Conservation (phyloP, 2,329 filamentous ascomycete genomes). For the Scedosporium minutisporum region DNA sequence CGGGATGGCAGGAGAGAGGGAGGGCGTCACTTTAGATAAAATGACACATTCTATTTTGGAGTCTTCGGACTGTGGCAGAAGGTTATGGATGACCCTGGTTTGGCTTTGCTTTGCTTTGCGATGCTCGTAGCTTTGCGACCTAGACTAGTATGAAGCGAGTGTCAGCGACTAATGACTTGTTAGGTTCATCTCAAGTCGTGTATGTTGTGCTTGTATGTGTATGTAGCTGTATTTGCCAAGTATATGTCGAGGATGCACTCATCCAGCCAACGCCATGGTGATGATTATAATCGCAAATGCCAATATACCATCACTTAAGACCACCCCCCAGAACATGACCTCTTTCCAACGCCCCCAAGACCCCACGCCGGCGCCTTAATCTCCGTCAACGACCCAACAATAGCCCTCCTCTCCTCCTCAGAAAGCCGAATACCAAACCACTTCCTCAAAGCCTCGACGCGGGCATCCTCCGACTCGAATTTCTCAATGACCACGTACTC, state of each 20-base stretch:
- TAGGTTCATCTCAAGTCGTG: no score
- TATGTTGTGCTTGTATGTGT: no score
- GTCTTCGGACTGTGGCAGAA: background rate
- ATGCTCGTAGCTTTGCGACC: no score
- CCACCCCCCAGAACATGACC: no score
- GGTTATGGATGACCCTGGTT: background rate
- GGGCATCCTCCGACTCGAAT: conserved; percentile 35
- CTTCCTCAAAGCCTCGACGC: conserved; percentile 36
- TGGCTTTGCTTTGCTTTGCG: background rate
- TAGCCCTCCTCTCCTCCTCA: conserved; percentile 35
- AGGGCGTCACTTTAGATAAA: background rate
- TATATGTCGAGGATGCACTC: no score
- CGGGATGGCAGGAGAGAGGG: background rate
- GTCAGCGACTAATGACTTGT: no score
- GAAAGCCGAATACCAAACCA: conserved; percentile 40
- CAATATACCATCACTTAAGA: no score
- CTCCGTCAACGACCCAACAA: conserved; percentile 26
- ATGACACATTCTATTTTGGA: background rate
- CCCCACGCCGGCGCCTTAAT: conserved; percentile 2
- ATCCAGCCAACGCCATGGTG: no score
- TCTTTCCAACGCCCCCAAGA: background rate
- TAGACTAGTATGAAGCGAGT: no score
- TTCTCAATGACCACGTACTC: conserved; percentile 23
- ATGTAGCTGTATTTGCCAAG: no score
- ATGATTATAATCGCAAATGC: no score